phyloP scores from a whole-genome alignment of 176 grass and related monocot species.

The Triticum turgidum region DNA sequence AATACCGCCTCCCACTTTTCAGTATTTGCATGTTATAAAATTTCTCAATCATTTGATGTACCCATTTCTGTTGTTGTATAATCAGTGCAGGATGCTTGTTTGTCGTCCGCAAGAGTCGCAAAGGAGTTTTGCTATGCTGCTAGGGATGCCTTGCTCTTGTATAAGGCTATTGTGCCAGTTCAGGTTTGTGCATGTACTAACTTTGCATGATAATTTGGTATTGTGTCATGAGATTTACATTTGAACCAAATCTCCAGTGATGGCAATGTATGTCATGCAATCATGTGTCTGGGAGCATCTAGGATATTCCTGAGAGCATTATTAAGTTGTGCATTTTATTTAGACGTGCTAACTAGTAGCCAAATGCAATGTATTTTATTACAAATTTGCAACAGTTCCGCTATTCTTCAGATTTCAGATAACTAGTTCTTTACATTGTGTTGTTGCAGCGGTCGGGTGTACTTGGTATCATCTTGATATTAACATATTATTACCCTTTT shows the following conservation, averaged over 20 bases:
- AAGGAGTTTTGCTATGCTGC: constrained; percentile 90
- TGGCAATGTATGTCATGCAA: not conserved
- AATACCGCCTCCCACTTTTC: not conserved
- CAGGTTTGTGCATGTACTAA: constrained; percentile 59
- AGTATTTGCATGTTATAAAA: not conserved
- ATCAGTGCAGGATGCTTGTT: constrained; percentile 93
- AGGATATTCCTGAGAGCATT: not conserved
- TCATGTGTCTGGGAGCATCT: constrained; percentile 8
- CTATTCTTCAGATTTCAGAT: constrained; percentile 27
- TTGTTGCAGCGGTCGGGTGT: not conserved
- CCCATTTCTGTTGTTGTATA: constrained; percentile 58
- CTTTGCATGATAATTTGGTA: constrained; percentile 19
- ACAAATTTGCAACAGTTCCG: not conserved
- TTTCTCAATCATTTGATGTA: constrained; percentile 42
- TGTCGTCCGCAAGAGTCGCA: constrained; percentile 86
- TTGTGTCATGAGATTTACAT: not conserved
- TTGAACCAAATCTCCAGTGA: constrained; percentile 17
- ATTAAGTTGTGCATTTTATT: constrained; percentile 12
- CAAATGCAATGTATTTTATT: not conserved
- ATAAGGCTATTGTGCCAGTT: constrained; percentile 81
- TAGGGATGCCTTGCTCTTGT: constrained; percentile 90
- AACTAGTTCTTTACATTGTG: not conserved
- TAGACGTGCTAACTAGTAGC: constrained; percentile 6
- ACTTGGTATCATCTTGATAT: not conserved
- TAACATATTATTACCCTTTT: not conserved